Evolutionary conservation across 1,284 basidiomycete genomes (phyloP), one percentile per base, ranked within the genome.

Genomic region (Ustilago loliicola): DNA sequence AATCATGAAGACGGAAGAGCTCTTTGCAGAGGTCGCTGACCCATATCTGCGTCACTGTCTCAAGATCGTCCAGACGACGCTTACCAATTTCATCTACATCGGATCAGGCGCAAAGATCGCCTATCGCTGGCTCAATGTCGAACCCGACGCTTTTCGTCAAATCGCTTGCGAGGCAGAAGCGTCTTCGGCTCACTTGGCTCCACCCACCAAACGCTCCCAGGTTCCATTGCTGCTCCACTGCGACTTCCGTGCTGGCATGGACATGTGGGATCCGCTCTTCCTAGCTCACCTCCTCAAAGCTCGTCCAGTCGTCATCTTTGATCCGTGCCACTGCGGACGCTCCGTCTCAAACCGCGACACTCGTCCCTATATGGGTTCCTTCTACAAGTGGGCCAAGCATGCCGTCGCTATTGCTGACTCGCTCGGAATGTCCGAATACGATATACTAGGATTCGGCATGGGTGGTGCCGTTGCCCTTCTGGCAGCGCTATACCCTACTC

Each of bases 201-300:
- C 45, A 5, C 60, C 64, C 2, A 29, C 51, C n/a, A 59, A 38
- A 19, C 71, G 59, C 17, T 32, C 57, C 27, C 57, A 67, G 13
- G 58, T 64, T 21, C 71, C 71, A 9, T 34, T 72, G 53, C 65
- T 72, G n/a, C 56, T 72, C 11, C 71, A 72, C 52, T 67, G 64
- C 52, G 71, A 72, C 42, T 72, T 72, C n/a, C 71, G 71, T 21
- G 61, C 61, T 0, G 71, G 65, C 47, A 72, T 72, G 71, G 65
- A 72, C 50, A 67, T 72, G 64, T 72, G 71, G 71, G 71, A 72
- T 42, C 71, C 71, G 27, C 66, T 80, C 72, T 63, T 80, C 66
- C 69, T 80, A 38, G 60, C 76, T 48, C 61, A 80, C 25, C 67
- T 80, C 36, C 59, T 80, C 55, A 56, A 66, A 68, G 51, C 72